Base-by-base conservation (phyloP, 192 early-diverging fungal genomes). In the Piromyces sp. region DNA sequence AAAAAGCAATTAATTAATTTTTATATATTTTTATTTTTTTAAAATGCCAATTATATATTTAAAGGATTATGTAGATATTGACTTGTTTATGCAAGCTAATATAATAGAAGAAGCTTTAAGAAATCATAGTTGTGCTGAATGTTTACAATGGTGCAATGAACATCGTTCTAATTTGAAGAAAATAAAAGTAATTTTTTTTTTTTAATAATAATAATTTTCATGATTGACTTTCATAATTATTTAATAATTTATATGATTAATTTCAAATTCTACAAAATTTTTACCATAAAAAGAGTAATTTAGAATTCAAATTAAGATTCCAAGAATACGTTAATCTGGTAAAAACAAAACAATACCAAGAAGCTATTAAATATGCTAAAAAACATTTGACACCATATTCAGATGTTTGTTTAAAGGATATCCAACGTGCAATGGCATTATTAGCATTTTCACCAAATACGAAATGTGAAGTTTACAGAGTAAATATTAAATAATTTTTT, bases 241-340 rank as follows among this genome's bases (percentile, higher is more conserved):
- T n/a, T n/a, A n/a, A n/a, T n/a, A n/a, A n/a, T n/a, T n/a, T n/a
- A n/a, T n/a, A n/a, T n/a, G n/a, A n/a, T n/a, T n/a, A n/a, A n/a
- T n/a, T n/a, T 33, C 31, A 33, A 33, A 33, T 33, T 33, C 31
- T 6, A 33, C 31, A 3, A 33, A 33, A 83, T 15, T 12, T 26
- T 38, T 17, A 81, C 30, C 30, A 83, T 14, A 30, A 82, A 29
- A 81, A 99, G 94, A 98, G 96, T 86, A 92, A 94, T 13, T 86
- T 99, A 58, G 98, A 99, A 86, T 99, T 99, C 88, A 94, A 97
- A 84, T 89, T 98, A 81, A 91, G 96, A 1, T 83, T 97, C 42
- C 97, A 98, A 87, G 98, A 99, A 85, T 96, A 93, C 85, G 92
- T 99, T 38, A 96, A 99, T 83, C 89, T 97, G 78, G 92, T 91